Base-by-base conservation (phyloP, 1,139 yeast genomes). In the Fermentozyma sake region DNA sequence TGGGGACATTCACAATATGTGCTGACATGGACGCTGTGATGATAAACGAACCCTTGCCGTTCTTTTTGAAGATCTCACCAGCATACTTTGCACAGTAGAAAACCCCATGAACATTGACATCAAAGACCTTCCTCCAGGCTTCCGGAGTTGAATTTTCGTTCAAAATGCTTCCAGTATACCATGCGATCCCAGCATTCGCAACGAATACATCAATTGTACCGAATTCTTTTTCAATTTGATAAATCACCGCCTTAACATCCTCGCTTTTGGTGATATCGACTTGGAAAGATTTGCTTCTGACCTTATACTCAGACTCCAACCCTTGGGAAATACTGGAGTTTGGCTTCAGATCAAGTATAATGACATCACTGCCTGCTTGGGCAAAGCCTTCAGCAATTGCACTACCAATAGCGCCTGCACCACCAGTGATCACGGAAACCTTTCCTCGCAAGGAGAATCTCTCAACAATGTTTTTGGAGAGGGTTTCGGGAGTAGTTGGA, bases 161-260 rank as follows among this genome's bases (percentile, higher is more conserved):
- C 10, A 33, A 31, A 16, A 31, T 32, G 7, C 7, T 6, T 14
- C 46, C 95, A 14, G 76, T 73, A 20, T 78, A 70, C 95, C 95
- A 86, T 15, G 91, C 84, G 23, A 84, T 76, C 37, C 96, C 96
- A 14, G 96, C 96, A 54, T 86, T 86, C 46, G 95, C 93, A 16
- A 86, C 94, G 50, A 85, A 80, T 16, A 82, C 69, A 50, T 86
- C 96, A 43, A 86, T 79, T 35, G 77, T 75, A 22, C 77, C 77
- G 52, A 86, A 86, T 48, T 85, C 95, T 41, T 63, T 45, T 42
- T 68, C 76, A 37, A 79, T 81, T 48, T 72, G 72, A 18, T 54
- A 51, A 31, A 85, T 68, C 6, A 77, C 73, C 16, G 48, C 44
- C 44, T 73, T 76, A 18, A 84, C 93, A 6, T 67, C 68, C 11